Evolutionary conservation across 768 basidiomycete genomes (phyloP).

Genomic region (Russula vinacea): DNA sequence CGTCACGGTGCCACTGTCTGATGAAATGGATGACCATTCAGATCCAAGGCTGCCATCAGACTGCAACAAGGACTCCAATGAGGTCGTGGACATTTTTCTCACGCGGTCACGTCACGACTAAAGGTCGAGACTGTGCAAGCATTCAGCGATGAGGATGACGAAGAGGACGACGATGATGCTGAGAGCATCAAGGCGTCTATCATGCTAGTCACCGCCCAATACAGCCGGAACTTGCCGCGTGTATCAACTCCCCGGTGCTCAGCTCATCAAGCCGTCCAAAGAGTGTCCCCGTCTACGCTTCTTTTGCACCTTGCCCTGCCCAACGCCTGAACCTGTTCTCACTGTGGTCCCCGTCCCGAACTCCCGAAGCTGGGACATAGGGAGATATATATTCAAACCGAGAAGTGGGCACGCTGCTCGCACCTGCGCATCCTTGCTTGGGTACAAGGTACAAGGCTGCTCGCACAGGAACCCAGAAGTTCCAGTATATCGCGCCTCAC

Average conservation of each 20-base stretch:
- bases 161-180: slow-evolving; percentile 55
- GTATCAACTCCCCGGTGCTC: slow-evolving; percentile 32
- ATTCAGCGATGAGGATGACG: slow-evolving; percentile 58
- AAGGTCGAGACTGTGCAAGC: slow-evolving; percentile 34
- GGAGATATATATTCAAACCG: slow-evolving; percentile 80
- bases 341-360: slow-evolving; percentile 32
- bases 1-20: too few relatives aligned
- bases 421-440: slow-evolving; percentile 34
- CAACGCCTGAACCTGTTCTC: slow-evolving; percentile 32
- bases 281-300: slow-evolving; percentile 27
- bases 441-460: slow-evolving; percentile 59
- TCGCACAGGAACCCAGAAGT: slow-evolving; percentile 60
- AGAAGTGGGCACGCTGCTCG: slow-evolving; percentile 52
- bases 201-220: slow-evolving; percentile 34
- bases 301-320: neutral
- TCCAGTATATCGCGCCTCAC: slow-evolving; percentile 57
- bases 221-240: slow-evolving; percentile 20
- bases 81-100: slow-evolving; percentile 63
- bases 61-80: too few relatives aligned
- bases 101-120: slow-evolving; percentile 46
- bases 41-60: slow-evolving; percentile 68
- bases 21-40: slow-evolving; percentile 79
- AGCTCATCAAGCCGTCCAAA: slow-evolving; percentile 40
- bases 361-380: slow-evolving; percentile 59
- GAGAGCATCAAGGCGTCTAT: slow-evolving; percentile 76